Conservation (phyloP, 768 basidiomycete species). For the Cystofilobasidium macerans region DNA sequence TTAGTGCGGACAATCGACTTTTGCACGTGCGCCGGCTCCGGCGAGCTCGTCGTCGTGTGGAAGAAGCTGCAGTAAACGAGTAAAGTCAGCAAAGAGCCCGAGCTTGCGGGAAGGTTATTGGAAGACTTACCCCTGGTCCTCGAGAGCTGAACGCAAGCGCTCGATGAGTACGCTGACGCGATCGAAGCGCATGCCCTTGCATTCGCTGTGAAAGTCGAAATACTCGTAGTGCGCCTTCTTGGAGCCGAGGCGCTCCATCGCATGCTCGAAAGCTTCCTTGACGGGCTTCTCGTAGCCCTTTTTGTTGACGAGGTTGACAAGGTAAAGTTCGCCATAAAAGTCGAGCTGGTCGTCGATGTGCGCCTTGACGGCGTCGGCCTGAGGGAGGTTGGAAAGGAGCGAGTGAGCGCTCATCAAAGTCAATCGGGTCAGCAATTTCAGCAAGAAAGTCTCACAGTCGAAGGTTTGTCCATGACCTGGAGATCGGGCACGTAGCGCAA, state of each 20-base stretch:
- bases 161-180: slow-evolving; percentile 75
- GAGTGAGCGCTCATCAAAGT: too few relatives aligned
- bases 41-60: slow-evolving; percentile 41
- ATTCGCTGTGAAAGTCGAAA: slow-evolving; percentile 96
- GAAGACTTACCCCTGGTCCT: slow-evolving; percentile 37
- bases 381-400: neutral
- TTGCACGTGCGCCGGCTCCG: slow-evolving; percentile 43
- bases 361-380: slow-evolving; percentile 59
- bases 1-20: slow-evolving; percentile 77
- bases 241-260: slow-evolving; percentile 53
- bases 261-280: slow-evolving; percentile 85
- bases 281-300: slow-evolving; percentile 85
- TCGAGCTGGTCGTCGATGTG: slow-evolving; percentile 66
- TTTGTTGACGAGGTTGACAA: slow-evolving; percentile 89
- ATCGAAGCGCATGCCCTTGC: slow-evolving; percentile 89
- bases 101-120: too few relatives aligned
- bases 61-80: slow-evolving; percentile 55
- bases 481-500: slow-evolving; percentile 91
- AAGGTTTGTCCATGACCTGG: slow-evolving; percentile 82
- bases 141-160: slow-evolving; percentile 45
- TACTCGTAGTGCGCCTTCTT: slow-evolving; percentile 74
- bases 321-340: slow-evolving; percentile 62
- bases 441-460: slow-evolving; percentile 52
- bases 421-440: neutral
- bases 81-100: neutral